Conservation (phyloP, 2,329 filamentous ascomycete genomes). For the Hymenoscyphus linearis region DNA sequence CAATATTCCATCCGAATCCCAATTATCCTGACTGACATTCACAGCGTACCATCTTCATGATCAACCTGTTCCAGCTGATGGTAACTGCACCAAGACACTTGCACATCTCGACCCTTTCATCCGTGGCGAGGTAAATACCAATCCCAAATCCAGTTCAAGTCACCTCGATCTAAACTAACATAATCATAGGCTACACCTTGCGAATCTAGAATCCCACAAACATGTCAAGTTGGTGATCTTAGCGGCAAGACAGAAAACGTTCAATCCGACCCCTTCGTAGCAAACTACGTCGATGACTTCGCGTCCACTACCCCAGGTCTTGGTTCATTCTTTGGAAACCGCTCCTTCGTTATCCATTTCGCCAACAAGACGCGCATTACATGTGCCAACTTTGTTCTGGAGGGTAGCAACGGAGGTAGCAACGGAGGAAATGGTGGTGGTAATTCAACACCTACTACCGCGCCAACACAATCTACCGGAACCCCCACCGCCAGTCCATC, state of each 20-base stretch:
- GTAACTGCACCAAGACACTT: slow-evolving; percentile 65
- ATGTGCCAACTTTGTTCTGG: slow-evolving; percentile 55
- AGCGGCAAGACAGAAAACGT: slow-evolving; percentile 68
- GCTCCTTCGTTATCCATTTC: slow-evolving; percentile 59
- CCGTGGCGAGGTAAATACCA: slow-evolving; percentile 41
- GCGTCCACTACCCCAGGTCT: slow-evolving; percentile 47
- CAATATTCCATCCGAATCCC: not conserved
- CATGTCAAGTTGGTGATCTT: slow-evolving; percentile 73
- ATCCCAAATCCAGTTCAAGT: not conserved
- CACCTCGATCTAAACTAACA: slow-evolving; percentile 9
- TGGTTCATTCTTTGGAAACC: slow-evolving; percentile 58
- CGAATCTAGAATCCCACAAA: slow-evolving; percentile 48
- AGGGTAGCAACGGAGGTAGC: not conserved
- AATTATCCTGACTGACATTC: not conserved
- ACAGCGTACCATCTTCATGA: slow-evolving; percentile 70
- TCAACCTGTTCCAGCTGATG: slow-evolving; percentile 54
- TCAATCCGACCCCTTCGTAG: slow-evolving; percentile 43
- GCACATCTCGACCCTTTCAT: slow-evolving; percentile 67
- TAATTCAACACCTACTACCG: not conserved
- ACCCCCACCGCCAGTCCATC: too few species aligned
- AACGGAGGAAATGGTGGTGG: not conserved
- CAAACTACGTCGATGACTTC: slow-evolving; percentile 51
- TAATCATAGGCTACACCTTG: slow-evolving; percentile 51
- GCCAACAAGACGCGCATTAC: slow-evolving; percentile 58
- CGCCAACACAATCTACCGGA: not conserved